phyloP scores from a whole-genome alignment of 1,139 yeast species.

The Suhomyces yuchorum region DNA sequence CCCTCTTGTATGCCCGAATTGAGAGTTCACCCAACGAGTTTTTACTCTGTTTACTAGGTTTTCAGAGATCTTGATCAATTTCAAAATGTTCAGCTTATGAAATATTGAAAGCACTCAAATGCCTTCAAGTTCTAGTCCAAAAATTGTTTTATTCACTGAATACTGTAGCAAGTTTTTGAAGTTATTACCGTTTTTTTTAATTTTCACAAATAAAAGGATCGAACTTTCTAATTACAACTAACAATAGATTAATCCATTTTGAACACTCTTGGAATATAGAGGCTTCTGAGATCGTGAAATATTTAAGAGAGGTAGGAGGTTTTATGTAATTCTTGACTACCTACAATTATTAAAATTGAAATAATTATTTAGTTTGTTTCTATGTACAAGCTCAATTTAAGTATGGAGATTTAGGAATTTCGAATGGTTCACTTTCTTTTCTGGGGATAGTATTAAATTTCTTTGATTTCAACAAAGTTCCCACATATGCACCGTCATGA shows the following conservation, averaged over 20 bases:
- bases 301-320: no score
- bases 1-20: not conserved
- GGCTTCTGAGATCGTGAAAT: no score
- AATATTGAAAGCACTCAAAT: no score
- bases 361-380: not conserved
- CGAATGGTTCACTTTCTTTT: conserved; percentile 20
- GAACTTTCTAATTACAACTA: no score
- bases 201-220: no score
- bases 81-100: not conserved
- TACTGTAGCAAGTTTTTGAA: no score
- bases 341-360: not conserved
- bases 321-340: no score
- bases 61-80: not conserved
- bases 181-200: no score
- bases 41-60: not conserved
- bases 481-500: conserved; percentile 30
- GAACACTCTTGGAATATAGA: no score
- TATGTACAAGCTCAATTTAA: conserved; percentile 20
- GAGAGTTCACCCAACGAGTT: not conserved
- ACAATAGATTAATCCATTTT: no score
- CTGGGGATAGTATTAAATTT: conserved; percentile 40
- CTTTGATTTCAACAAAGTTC: conserved; percentile 36
- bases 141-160: no score
- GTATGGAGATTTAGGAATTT: conserved; percentile 43
- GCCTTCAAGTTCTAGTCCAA: no score